phyloP scores from a whole-genome alignment of 495 filamentous ascomycete genomes.

The Tuber umbilicatum region DNA sequence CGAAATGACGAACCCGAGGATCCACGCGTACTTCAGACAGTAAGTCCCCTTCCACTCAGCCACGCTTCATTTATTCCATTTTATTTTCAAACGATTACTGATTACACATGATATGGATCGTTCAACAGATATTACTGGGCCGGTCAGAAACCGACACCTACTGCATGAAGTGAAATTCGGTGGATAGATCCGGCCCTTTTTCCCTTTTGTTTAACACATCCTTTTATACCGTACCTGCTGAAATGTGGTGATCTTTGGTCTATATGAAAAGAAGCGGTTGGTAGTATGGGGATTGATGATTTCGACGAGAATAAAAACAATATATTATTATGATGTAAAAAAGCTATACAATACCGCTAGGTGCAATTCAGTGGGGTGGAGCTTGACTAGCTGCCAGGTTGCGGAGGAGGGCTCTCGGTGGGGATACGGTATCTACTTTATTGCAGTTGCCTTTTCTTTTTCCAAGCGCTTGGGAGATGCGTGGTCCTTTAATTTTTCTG shows the following conservation, averaged over 20 bases:
- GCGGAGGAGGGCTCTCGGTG: neutral
- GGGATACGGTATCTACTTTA: neutral
- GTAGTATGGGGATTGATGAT: neutral
- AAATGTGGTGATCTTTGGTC: neutral
- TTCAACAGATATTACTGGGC: conserved; percentile 24
- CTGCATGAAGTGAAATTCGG: neutral
- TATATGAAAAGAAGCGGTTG: neutral
- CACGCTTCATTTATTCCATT: neutral
- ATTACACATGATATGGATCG: neutral
- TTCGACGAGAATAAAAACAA: neutral
- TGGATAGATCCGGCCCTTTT: neutral
- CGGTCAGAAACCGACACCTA: conserved; percentile 22
- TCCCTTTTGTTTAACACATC: neutral
- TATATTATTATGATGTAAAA: neutral
- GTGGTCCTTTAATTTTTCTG: neutral
- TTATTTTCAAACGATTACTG: neutral
- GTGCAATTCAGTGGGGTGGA: neutral
- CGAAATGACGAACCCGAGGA: conserved; percentile 21
- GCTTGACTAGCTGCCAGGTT: neutral
- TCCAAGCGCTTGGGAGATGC: neutral
- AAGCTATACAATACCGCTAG: neutral
- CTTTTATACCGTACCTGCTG: neutral
- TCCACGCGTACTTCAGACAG: conserved; percentile 33
- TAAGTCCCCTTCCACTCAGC: neutral
- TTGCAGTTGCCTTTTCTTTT: neutral